A percentile compares a stretch with the other conserved stretches of the same genome.
Evolutionary conservation across 208 protist genomes (phyloP).

Genomic region (Wallacemonas sp.): DNA sequence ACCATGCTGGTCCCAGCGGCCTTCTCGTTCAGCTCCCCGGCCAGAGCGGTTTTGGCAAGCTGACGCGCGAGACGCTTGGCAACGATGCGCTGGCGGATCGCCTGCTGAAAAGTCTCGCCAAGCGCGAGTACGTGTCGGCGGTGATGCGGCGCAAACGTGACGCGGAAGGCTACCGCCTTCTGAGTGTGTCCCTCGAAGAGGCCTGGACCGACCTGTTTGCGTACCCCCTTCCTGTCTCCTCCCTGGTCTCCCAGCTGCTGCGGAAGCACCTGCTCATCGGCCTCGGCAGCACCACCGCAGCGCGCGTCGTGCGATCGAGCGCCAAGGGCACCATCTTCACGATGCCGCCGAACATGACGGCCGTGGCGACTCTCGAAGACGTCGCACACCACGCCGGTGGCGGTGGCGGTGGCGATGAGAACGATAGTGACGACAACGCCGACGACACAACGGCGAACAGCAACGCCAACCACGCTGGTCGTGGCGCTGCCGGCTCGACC

Average conservation of each 20-base stretch:
- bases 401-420: neutral
- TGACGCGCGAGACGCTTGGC: constrained; percentile 71
- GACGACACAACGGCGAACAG: neutral
- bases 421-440: neutral
- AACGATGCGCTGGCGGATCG: constrained; percentile 65
- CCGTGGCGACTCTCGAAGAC: constrained; percentile 69
- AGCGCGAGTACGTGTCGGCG: constrained; percentile 49
- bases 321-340: constrained; percentile 65
- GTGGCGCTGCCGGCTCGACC: constrained; percentile 4
- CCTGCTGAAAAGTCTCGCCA: constrained; percentile 62
- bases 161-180: constrained; percentile 71
- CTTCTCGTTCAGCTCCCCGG: constrained; percentile 81
- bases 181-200: constrained; percentile 59
- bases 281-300: constrained; percentile 72
- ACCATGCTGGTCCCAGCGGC: constrained; percentile 68
- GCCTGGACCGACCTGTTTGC: constrained; percentile 56
- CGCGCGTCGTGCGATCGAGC: constrained; percentile 50
- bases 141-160: constrained; percentile 58
- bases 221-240: constrained; percentile 50
- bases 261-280: constrained; percentile 82
- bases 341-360: constrained; percentile 53
- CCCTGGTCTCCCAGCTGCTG: constrained; percentile 57
- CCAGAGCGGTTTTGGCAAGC: constrained; percentile 72
- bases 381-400: constrained; percentile 19
- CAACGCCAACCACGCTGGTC: too few relatives aligned